These are phyloP conservation scores for Bassia scoparia DNA, from an alignment of 148 eudicot species.

Conservation along the genomic window DNA sequence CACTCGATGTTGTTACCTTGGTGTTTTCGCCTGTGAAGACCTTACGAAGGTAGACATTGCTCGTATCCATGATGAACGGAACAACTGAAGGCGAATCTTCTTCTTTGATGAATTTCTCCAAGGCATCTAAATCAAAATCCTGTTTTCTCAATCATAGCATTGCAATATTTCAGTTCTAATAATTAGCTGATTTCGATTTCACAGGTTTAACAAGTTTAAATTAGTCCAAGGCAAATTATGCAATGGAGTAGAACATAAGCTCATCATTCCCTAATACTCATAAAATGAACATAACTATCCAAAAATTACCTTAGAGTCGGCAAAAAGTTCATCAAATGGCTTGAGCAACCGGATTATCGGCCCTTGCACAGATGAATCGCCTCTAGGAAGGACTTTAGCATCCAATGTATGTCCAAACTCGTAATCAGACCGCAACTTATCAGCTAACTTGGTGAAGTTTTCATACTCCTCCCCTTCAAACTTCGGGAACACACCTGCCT, in stretches of 20 bases:
- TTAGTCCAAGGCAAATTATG: too few species aligned
- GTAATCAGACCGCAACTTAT: slow-evolving; percentile 66
- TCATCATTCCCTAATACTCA: neutral
- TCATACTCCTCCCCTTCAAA: slow-evolving; percentile 79
- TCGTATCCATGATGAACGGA: slow-evolving; percentile 49
- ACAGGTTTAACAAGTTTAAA: too few species aligned
- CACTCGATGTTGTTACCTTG: slow-evolving; percentile 40
- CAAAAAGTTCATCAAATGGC: slow-evolving; percentile 86
- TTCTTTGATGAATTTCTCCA: slow-evolving; percentile 58
- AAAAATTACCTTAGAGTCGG: slow-evolving; percentile 53
- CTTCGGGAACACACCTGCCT: slow-evolving; percentile 80
- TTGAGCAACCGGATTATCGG: slow-evolving; percentile 68
- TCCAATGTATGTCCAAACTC: slow-evolving; percentile 72
- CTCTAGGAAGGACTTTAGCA: slow-evolving; percentile 68
- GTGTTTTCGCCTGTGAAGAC: slow-evolving; percentile 52
- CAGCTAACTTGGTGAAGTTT: slow-evolving; percentile 65
- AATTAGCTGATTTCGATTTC: too few species aligned
- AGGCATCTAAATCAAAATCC: slow-evolving; percentile 62
- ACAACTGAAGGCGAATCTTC: slow-evolving; percentile 58
- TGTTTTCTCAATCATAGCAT: slow-evolving; percentile 17
- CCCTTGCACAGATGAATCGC: slow-evolving; percentile 58
- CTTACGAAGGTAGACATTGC: slow-evolving; percentile 49
- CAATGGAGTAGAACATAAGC: too few species aligned
- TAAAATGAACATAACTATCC: too few species aligned
- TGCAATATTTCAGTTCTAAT: too few species aligned